Evolutionary conservation across 202 grass and related monocot genomes (phyloP), one percentile per base, ranked within the genome.

Genomic region (Panicum virgatum): DNA sequence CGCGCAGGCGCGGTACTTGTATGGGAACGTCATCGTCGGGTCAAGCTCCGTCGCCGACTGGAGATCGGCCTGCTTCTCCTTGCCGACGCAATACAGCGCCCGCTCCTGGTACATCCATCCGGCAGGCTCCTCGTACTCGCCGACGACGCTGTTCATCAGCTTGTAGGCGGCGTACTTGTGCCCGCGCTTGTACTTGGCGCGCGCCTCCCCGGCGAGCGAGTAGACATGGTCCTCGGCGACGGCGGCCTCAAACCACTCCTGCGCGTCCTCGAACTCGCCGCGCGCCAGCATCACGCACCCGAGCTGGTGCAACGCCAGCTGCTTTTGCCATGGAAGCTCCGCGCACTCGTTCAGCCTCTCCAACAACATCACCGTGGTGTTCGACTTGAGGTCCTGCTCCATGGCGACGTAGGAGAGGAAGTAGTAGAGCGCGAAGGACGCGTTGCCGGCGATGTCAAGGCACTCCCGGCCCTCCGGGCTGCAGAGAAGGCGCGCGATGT

Each of bases 101-200:
- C 92, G 74, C 57, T 96, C 96, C 39, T 98, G 96, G 73, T 88
- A 93, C 96, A 98, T 98, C 96, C 96, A 98, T 0, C 96, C 92
- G 37, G 80, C 83, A 0, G 88, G 87, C 19, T 93, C 89, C 39
- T 92, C 89, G 38, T 80, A 81, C 19, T 93, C 88, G 43, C 83
- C 57, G 23, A 96, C 63, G 23, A 98, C 76, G 37, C 77, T 86
- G 70, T 90, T 96, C 79, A 88, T 91, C 6, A 98, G 77, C 87
- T 98, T 98, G 83, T 95, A 98, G 2, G 96, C 92, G 0, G 91
- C 78, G 66, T 98, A 98, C 65, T 98, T 98, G 88, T 98, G 96
- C 29, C 96, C 96, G 11, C 91, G 82, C 80, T 91, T 96, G 87
- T 78, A 95, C 70, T 96, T 98, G 81, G 96, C 91, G 9, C 96